Evolutionary conservation across 2,329 filamentous ascomycete genomes (phyloP).

Genomic region (Ceratocystis lukuohia): DNA sequence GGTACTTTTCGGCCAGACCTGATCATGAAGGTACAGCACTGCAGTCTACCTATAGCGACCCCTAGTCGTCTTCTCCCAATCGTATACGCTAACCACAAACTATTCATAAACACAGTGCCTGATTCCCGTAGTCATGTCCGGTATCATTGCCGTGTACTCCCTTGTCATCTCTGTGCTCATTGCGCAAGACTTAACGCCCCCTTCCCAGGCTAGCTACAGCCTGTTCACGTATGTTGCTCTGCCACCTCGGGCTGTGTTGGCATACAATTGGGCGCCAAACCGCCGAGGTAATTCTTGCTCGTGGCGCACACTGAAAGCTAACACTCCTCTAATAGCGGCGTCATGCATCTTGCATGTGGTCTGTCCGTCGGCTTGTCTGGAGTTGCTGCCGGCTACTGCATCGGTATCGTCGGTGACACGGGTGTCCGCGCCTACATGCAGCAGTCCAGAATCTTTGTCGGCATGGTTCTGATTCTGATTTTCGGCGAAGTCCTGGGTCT

Average conservation of each 20-base stretch:
- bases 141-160: constrained; percentile 96
- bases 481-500: constrained; percentile 95
- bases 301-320: background rate
- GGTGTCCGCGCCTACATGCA: constrained; percentile 93
- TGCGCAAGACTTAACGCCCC: constrained; percentile 71
- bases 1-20: constrained; percentile 74
- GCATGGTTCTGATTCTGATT: constrained; percentile 97
- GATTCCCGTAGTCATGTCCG: constrained; percentile 92
- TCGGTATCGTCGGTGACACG: constrained; percentile 88
- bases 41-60: background rate
- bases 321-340: constrained; percentile 43
- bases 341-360: constrained; percentile 86
- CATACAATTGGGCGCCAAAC: too few species aligned
- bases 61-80: background rate
- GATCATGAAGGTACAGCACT: constrained; percentile 66
- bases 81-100: background rate
- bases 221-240: constrained; percentile 57
- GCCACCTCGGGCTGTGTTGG: too few species aligned
- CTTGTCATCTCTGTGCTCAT: constrained; percentile 96
- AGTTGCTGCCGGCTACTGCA: constrained; percentile 88
- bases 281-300: too few species aligned
- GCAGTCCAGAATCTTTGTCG: constrained; percentile 90
- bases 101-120: constrained; percentile 44
- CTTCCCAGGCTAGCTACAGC: constrained; percentile 53
- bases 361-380: constrained; percentile 85